Evolutionary conservation across 2,329 filamentous ascomycete species (phyloP).

Genomic region (Verticillium longisporum): DNA sequence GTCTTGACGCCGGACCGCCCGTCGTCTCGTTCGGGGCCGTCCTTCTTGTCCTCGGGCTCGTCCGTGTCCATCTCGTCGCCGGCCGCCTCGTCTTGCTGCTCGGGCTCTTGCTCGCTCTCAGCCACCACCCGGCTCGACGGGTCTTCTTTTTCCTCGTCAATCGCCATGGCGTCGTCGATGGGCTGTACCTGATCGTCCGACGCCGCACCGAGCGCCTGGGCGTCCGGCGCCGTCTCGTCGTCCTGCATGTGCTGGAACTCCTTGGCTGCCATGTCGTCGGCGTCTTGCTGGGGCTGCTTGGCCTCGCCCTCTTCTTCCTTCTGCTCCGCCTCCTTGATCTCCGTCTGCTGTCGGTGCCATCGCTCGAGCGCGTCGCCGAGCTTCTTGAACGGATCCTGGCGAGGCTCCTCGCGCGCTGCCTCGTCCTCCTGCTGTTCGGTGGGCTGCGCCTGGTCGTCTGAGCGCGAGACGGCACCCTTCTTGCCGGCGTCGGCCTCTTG

Average conservation of each 20-base stretch:
- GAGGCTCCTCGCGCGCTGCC: slow-evolving; percentile 30
- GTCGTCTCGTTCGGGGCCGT: slow-evolving; percentile 36
- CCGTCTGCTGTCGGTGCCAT: slow-evolving; percentile 83
- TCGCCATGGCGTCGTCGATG: slow-evolving; percentile 82
- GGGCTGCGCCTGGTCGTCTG: slow-evolving; percentile 35
- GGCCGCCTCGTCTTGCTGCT: slow-evolving; percentile 29
- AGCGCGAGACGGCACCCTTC: slow-evolving; percentile 47
- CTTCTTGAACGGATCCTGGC: slow-evolving; percentile 79
- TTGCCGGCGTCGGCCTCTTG: slow-evolving; percentile 57
- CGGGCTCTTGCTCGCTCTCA: slow-evolving; percentile 43
- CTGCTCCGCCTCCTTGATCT: slow-evolving; percentile 63
- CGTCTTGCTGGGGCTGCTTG: slow-evolving; percentile 35
- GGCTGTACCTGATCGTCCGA: slow-evolving; percentile 80
- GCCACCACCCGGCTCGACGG: slow-evolving; percentile 41
- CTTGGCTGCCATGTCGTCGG: slow-evolving; percentile 64
- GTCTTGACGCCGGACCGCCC: slow-evolving; percentile 54
- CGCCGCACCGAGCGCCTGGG: slow-evolving; percentile 85
- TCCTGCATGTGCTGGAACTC: slow-evolving; percentile 92
- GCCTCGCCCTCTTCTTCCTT: slow-evolving; percentile 47
- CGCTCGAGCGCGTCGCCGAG: slow-evolving; percentile 86
- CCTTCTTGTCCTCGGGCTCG: slow-evolving; percentile 22
- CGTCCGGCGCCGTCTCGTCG: slow-evolving; percentile 73
- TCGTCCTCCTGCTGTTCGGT: slow-evolving; percentile 37
- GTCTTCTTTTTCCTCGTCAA: slow-evolving; percentile 67
- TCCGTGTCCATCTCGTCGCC: slow-evolving; percentile 36